Conservation (phyloP, 495 filamentous ascomycete genomes). For the Lophiostoma macrostomum region DNA sequence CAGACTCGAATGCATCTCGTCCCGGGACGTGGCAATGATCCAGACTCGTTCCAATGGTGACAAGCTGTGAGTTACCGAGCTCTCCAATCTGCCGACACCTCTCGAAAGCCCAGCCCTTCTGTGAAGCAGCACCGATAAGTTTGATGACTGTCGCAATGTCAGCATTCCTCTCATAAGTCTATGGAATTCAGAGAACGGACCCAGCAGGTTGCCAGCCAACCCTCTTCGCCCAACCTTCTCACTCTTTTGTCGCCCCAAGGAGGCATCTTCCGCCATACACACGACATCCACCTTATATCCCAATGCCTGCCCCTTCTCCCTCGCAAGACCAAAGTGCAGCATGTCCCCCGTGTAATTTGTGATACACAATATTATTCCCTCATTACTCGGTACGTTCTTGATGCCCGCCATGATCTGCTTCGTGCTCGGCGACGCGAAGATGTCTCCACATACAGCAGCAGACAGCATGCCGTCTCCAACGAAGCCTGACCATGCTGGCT, state of each 20-base stretch:
- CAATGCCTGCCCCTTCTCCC: constrained; percentile 57
- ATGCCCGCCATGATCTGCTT: constrained; percentile 61
- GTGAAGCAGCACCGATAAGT: constrained; percentile 38
- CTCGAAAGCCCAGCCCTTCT: constrained; percentile 47
- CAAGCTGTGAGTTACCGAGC: constrained; percentile 52
- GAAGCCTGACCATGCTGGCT: constrained; percentile 63
- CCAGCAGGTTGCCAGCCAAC: constrained; percentile 52
- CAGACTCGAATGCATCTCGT: constrained; percentile 51
- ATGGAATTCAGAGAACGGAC: constrained; percentile 10
- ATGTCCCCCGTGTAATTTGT: constrained; percentile 67
- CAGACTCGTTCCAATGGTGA: constrained; percentile 58
- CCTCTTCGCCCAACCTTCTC: constrained; percentile 57
- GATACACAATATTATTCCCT: constrained; percentile 59
- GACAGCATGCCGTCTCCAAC: constrained; percentile 60
- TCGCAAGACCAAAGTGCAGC: constrained; percentile 61
- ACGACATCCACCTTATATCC: constrained; percentile 55
- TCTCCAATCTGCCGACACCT: constrained; percentile 55
- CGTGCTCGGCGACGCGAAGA: constrained; percentile 60
- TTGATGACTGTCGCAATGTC: constrained; percentile 35
- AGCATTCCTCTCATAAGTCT: constrained; percentile 1
- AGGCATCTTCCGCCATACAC: constrained; percentile 60
- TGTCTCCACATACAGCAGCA: constrained; percentile 58
- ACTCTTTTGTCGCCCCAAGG: constrained; percentile 54
- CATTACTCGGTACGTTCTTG: constrained; percentile 53
- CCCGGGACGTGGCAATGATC: constrained; percentile 66